These are phyloP conservation scores for Paraglomus brasilianum DNA, from an alignment of 192 early-diverging fungal genomes.

Conservation along the genomic window DNA sequence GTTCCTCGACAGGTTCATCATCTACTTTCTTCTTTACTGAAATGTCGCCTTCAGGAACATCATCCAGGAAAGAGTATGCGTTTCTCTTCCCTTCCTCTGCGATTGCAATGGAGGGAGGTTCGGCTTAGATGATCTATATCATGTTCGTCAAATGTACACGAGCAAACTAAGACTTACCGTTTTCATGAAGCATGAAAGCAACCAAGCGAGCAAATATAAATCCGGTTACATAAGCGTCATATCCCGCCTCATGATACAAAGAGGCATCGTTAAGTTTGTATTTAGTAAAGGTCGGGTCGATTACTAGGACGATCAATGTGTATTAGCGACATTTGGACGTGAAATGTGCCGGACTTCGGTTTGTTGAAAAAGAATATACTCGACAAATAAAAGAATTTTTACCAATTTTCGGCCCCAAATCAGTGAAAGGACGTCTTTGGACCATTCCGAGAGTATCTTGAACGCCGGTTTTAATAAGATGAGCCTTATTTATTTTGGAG, in stretches of 20 bases:
- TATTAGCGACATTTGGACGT: background rate
- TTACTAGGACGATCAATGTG: conserved; percentile 32
- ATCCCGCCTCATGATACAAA: conserved; percentile 87
- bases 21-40: background rate
- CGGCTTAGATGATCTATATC: background rate
- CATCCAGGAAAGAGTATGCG: background rate
- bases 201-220: conserved; percentile 70
- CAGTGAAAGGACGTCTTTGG: conserved; percentile 42
- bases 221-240: conserved; percentile 90
- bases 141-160: conserved; percentile 1
- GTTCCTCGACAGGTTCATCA: conserved; percentile 3
- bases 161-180: conserved; percentile 24
- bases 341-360: too few relatives aligned
- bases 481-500: conserved; percentile 31
- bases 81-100: background rate
- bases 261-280: conserved; percentile 39
- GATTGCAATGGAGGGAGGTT: too few relatives aligned
- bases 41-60: background rate
- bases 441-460: conserved; percentile 43
- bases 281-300: conserved; percentile 51
- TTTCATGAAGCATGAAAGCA: conserved; percentile 45
- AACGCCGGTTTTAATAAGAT: conserved; percentile 41
- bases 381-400: conserved; percentile 1
- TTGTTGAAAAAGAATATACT: too few relatives aligned
- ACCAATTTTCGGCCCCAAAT: conserved; percentile 55